A percentile compares a stretch with the other conserved stretches of the same genome.
These are phyloP conservation scores for Diversispora epigaea DNA, from an alignment of 192 early-diverging fungal genomes.

Conservation along the genomic window DNA sequence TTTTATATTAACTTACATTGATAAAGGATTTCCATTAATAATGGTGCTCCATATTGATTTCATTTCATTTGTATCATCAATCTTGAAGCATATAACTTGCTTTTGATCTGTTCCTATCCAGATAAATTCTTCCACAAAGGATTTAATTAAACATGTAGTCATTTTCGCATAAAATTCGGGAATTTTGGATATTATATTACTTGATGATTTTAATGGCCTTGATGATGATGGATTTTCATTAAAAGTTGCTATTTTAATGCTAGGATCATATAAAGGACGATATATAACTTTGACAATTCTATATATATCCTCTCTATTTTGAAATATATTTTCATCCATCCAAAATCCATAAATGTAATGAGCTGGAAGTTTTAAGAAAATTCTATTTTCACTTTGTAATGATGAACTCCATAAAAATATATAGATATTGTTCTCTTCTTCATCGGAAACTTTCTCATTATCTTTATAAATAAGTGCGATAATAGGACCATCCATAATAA, in stretches of 20 bases:
- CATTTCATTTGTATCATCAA: neutral
- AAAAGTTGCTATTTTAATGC: neutral
- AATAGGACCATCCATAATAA: slow-evolving; percentile 12
- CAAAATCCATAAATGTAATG: neutral
- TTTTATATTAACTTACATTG: neutral
- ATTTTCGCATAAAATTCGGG: neutral
- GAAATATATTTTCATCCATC: neutral
- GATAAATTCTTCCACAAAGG: neutral
- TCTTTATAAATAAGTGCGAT: slow-evolving; percentile 1
- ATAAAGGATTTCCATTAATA: neutral
- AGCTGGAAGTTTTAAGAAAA: neutral
- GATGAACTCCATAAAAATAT: slow-evolving; percentile 5
- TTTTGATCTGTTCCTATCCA: slow-evolving; percentile 1
- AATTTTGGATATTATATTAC: neutral
- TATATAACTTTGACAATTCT: slow-evolving; percentile 1
- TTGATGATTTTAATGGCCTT: too few relatives aligned
- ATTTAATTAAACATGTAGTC: neutral
- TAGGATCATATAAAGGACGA: slow-evolving; percentile 5
- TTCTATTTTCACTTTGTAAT: neutral
- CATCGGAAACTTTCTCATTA: neutral
- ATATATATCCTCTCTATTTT: neutral
- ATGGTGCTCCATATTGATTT: neutral
- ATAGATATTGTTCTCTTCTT: slow-evolving; percentile 7
- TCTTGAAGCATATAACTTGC: slow-evolving; percentile 6
- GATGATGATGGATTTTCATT: neutral